phyloP scores from a whole-genome alignment of 257 asterid genomes.

The Scutellaria galericulata region DNA sequence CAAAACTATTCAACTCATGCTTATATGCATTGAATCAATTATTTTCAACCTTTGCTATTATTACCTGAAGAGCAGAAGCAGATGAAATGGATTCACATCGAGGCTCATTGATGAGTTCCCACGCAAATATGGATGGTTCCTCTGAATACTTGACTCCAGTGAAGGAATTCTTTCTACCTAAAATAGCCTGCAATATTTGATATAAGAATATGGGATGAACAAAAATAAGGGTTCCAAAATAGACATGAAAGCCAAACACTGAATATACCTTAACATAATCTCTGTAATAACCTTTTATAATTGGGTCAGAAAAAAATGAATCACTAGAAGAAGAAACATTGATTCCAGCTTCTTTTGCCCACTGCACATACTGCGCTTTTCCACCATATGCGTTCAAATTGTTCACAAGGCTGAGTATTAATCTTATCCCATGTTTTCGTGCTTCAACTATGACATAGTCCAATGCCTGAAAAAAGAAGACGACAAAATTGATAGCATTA shows the following conservation, averaged over 20 bases:
- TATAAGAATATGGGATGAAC: background rate
- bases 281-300: conserved; percentile 46
- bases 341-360: conserved; percentile 61
- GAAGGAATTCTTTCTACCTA: conserved; percentile 50
- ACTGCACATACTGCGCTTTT: conserved; percentile 56
- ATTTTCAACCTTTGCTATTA: background rate
- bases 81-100: conserved; percentile 54
- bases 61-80: conserved; percentile 56
- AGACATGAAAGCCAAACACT: background rate
- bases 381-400: conserved; percentile 65
- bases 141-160: conserved; percentile 54
- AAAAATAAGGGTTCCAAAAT: background rate
- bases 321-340: conserved; percentile 44
- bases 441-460: conserved; percentile 63
- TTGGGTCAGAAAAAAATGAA: conserved; percentile 53
- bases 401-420: conserved; percentile 61
- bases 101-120: conserved; percentile 74
- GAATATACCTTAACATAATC: conserved; percentile 51
- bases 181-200: conserved; percentile 40
- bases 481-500: background rate
- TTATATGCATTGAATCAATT: no score
- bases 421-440: conserved; percentile 53
- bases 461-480: conserved; percentile 45
- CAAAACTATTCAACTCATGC: background rate
- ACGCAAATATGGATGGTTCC: conserved; percentile 63